These are phyloP conservation scores for Citrus reticulata DNA, from an alignment of 345 rosid genomes.

Conservation along the genomic window DNA sequence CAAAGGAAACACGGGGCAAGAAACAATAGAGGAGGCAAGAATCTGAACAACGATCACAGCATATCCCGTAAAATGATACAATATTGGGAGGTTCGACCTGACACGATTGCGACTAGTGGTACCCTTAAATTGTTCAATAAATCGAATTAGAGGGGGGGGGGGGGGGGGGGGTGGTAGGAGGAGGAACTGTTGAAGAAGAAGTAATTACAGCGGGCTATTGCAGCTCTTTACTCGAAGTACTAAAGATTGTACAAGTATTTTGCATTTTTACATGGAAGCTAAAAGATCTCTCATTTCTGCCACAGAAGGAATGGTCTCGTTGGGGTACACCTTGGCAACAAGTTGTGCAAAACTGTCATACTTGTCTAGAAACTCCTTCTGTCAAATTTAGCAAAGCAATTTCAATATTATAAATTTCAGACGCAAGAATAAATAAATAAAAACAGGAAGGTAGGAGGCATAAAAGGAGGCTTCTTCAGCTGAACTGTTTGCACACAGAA, in stretches of 20 bases:
- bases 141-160: conserved; percentile 2
- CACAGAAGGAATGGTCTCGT: conserved; percentile 65
- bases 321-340: conserved; percentile 84
- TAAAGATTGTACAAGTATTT: conserved; percentile 7
- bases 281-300: conserved; percentile 78
- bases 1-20: too few species aligned
- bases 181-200: neutral
- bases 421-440: neutral
- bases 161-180: neutral
- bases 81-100: neutral
- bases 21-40: neutral
- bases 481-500: too few species aligned
- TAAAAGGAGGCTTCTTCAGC: neutral
- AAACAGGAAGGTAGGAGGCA: neutral
- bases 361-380: conserved; percentile 96
- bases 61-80: neutral
- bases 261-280: conserved; percentile 61
- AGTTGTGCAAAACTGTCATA: conserved; percentile 88
- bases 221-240: conserved; percentile 9
- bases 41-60: neutral
- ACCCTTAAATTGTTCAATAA: neutral
- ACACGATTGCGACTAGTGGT: neutral
- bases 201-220: conserved; percentile 21
- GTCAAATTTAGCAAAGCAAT: conserved; percentile 22
- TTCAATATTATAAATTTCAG: neutral